Evolutionary conservation across 2,329 filamentous ascomycete species (phyloP).

Genomic region (Podosphaera fusca): DNA sequence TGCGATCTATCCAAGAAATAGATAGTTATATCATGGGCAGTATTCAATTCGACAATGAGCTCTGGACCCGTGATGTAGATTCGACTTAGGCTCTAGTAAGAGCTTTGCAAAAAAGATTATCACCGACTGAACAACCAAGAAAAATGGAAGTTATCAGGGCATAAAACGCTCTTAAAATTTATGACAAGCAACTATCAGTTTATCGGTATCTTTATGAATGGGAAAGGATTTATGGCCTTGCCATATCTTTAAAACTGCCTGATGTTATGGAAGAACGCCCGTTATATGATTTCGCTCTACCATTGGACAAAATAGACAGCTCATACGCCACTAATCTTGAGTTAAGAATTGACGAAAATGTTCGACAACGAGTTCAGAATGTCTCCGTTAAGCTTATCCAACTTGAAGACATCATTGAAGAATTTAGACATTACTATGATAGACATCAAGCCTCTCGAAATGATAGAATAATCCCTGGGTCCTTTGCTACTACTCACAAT

Average conservation of each 20-base stretch:
- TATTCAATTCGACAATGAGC: no score
- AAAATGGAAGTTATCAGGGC: background rate
- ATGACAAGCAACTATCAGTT: no score
- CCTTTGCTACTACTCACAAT: background rate
- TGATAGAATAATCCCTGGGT: background rate
- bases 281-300: background rate
- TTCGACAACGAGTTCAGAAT: background rate
- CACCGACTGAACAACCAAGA: background rate
- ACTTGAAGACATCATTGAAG: background rate
- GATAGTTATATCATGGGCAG: no score
- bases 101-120: background rate
- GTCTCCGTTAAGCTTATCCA: background rate
- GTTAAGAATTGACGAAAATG: background rate
- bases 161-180: background rate
- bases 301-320: background rate
- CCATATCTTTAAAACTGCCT: background rate
- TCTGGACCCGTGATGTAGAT: background rate
- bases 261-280: background rate
- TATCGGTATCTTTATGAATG: no score
- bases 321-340: background rate
- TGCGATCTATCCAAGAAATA: no score
- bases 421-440: background rate
- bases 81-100: background rate
- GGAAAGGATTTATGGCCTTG: no score
- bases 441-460: background rate